A percentile compares a stretch with the other conserved stretches of the same genome.
Conservation (phyloP, 2,329 filamentous ascomycete species). For the Aspergillus melleus region DNA sequence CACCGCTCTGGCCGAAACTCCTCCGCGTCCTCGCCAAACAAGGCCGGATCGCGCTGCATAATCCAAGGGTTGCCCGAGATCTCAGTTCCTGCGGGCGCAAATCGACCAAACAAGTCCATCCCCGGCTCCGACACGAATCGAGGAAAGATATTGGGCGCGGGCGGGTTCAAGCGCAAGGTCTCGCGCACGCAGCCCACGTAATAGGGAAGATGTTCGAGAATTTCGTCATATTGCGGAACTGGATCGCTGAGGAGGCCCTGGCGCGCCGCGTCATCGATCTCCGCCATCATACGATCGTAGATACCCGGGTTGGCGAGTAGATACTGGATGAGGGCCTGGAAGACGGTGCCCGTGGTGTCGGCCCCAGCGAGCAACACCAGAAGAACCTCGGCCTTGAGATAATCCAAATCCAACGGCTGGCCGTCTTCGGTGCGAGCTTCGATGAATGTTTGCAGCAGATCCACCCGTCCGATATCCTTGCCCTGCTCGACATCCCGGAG, state of each 20-base stretch:
- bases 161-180: constrained; percentile 51
- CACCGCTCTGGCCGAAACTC: constrained; percentile 45
- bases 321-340: constrained; percentile 50
- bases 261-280: constrained; percentile 44
- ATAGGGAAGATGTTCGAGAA: constrained; percentile 46
- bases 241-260: constrained; percentile 29
- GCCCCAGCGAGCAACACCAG: constrained; percentile 54
- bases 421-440: constrained; percentile 48
- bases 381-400: constrained; percentile 56
- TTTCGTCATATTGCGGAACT: constrained; percentile 46
- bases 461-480: constrained; percentile 46
- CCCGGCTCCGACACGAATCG: constrained; percentile 43
- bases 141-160: constrained; percentile 54
- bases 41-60: constrained; percentile 45
- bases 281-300: constrained; percentile 49
- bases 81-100: constrained; percentile 45
- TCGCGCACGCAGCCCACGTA: constrained; percentile 55
- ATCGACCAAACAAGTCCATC: constrained; percentile 40
- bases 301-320: constrained; percentile 41
- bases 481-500: constrained; percentile 49
- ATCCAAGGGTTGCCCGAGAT: constrained; percentile 51
- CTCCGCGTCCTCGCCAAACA: constrained; percentile 45
- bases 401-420: constrained; percentile 50
- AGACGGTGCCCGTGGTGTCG: constrained; percentile 54
- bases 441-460: constrained; percentile 55